phyloP scores from a whole-genome alignment of 164 flowering plant genomes.

The Aristolochia fimbriata region DNA sequence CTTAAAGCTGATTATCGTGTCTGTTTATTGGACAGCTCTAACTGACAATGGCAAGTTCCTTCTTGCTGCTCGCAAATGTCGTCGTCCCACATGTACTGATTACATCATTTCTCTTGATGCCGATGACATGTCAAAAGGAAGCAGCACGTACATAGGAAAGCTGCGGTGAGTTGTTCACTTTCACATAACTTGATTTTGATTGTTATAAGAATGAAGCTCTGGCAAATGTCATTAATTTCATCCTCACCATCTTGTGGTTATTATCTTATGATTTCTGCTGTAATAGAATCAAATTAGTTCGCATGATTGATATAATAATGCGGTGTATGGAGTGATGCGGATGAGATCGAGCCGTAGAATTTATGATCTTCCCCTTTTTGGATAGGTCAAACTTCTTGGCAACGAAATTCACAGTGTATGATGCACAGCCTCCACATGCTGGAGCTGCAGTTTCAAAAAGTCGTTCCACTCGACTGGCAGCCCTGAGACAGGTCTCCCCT shows the following conservation, averaged over 20 bases:
- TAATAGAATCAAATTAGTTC: no score
- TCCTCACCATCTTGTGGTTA: no score
- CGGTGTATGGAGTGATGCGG: no score
- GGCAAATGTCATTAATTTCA: no score
- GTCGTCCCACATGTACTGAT: conserved; percentile 60
- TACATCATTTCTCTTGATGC: conserved; percentile 50
- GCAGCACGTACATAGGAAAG: conserved; percentile 58
- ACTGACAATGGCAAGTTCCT: conserved; percentile 66
- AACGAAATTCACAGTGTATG: conserved; percentile 63
- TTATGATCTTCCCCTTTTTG: background rate
- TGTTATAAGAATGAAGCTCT: no score
- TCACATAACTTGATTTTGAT: no score
- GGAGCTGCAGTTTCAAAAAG: conserved; percentile 48
- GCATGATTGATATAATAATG: no score
- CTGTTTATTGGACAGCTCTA: conserved; percentile 30
- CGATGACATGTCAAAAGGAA: conserved; percentile 54
- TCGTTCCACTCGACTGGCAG: conserved; percentile 49
- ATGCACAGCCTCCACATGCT: conserved; percentile 63
- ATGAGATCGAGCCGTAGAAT: no score
- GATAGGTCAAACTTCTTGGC: conserved; percentile 65
- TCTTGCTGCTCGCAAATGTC: conserved; percentile 59
- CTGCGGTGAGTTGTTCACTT: conserved; percentile 32
- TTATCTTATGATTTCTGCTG: no score
- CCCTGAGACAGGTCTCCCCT: conserved; percentile 57
- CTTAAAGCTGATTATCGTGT: background rate